phyloP scores from a whole-genome alignment of 129 eudicot genomes.

The Tagetes erecta region DNA sequence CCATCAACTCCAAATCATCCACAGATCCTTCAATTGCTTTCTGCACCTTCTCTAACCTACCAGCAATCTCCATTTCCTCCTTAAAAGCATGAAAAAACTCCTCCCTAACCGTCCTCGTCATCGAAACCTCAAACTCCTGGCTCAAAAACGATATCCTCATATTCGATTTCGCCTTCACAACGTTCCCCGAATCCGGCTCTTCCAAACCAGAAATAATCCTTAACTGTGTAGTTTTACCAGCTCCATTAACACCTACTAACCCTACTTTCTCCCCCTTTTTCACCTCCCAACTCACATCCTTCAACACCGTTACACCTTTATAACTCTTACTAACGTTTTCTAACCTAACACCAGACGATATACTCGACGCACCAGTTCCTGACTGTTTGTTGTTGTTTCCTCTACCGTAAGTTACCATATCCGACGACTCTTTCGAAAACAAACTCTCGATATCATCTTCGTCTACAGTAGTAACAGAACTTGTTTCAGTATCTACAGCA shows the following conservation, averaged over 20 bases:
- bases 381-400: conserved; percentile 48
- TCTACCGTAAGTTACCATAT: conserved; percentile 36
- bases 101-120: conserved; percentile 81
- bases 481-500: conserved; percentile 54
- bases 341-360: conserved; percentile 86
- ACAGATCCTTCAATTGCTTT: conserved; percentile 84
- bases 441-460: conserved; percentile 69
- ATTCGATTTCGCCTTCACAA: conserved; percentile 81
- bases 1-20: conserved; percentile 94
- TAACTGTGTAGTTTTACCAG: conserved; percentile 96
- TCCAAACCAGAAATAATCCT: conserved; percentile 84
- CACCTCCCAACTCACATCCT: conserved; percentile 90
- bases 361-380: conserved; percentile 66
- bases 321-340: conserved; percentile 82
- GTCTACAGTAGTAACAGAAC: conserved; percentile 14
- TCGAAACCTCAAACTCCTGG: conserved; percentile 88
- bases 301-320: conserved; percentile 91
- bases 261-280: conserved; percentile 96
- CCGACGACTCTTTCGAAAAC: conserved; percentile 49
- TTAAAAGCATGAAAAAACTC: conserved; percentile 90
- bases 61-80: conserved; percentile 89
- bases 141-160: conserved; percentile 88
- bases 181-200: conserved; percentile 87
- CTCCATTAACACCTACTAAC: conserved; percentile 95
- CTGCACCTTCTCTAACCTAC: conserved; percentile 87